Percentiles rank a stretch among this genome's conserved stretches.
Conservation (phyloP, 805 yeast genomes). For the Yarrowia deformans region DNA sequence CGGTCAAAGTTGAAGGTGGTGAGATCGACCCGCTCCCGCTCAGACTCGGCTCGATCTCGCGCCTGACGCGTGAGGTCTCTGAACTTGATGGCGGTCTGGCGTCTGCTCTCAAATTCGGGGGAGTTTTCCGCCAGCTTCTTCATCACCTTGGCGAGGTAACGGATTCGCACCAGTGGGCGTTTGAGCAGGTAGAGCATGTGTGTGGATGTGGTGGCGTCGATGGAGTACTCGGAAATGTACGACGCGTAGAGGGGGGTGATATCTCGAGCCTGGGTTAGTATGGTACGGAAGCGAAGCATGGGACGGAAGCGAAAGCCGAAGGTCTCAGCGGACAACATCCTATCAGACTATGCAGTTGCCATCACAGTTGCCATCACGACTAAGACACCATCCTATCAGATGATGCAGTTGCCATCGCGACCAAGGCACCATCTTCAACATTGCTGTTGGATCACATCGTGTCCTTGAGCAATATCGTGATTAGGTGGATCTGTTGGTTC, state of each 20-base stretch:
- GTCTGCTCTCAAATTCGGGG: slow-evolving; percentile 17
- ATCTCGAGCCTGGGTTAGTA: slow-evolving; percentile 34
- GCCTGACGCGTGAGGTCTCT: background rate
- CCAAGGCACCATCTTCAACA: too few relatives aligned
- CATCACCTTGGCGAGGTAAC: slow-evolving; percentile 39
- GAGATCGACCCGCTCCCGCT: slow-evolving; percentile 31
- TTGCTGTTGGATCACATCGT: too few relatives aligned
- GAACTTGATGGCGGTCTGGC: slow-evolving; percentile 21
- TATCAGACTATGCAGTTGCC: too few relatives aligned
- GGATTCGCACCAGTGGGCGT: slow-evolving; percentile 39
- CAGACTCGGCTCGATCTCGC: slow-evolving; percentile 25
- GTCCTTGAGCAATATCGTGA: too few relatives aligned
- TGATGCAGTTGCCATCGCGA: too few relatives aligned
- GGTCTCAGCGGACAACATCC: too few relatives aligned
- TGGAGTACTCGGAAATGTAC: slow-evolving; percentile 8
- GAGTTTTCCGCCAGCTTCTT: slow-evolving; percentile 30
- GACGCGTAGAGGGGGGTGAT: slow-evolving; percentile 18
- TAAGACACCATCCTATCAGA: too few relatives aligned
- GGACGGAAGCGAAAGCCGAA: background rate
- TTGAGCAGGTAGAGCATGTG: slow-evolving; percentile 37
- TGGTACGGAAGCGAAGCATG: background rate
- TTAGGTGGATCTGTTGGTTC: too few relatives aligned
- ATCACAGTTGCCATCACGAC: too few relatives aligned
- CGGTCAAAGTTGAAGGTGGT: slow-evolving; percentile 38
- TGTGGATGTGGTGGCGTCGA: slow-evolving; percentile 10